Evolutionary conservation across 2,329 filamentous ascomycete species (phyloP).

Genomic region (Colletotrichum limetticola): DNA sequence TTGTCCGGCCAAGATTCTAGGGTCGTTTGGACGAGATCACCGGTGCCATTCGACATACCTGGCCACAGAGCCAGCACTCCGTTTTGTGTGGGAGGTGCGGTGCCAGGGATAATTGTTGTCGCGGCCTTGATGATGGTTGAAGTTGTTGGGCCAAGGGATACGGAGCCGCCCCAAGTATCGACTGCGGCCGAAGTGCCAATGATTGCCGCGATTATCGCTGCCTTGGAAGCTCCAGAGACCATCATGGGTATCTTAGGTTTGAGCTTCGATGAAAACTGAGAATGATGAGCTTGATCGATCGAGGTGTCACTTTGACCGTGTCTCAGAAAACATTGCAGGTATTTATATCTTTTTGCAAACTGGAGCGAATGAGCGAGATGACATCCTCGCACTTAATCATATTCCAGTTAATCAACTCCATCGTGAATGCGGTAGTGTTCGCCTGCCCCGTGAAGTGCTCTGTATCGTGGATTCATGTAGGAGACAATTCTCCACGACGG

Average conservation of each 20-base stretch:
- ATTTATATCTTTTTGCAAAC: neutral
- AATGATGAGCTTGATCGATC: neutral
- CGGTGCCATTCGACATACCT: slow-evolving; percentile 56
- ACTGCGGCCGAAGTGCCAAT: neutral
- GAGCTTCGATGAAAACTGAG: neutral
- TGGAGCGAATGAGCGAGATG: neutral
- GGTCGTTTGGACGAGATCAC: slow-evolving; percentile 53
- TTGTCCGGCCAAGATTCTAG: slow-evolving; percentile 45
- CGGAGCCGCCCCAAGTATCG: slow-evolving; percentile 18
- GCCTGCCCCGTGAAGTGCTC: neutral
- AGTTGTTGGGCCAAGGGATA: slow-evolving; percentile 26
- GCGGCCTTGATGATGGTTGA: slow-evolving; percentile 49
- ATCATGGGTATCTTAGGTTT: neutral
- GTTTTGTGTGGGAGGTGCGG: slow-evolving; percentile 48
- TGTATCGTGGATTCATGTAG: neutral
- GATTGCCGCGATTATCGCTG: neutral
- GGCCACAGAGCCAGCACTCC: slow-evolving; percentile 55
- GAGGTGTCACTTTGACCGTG: neutral
- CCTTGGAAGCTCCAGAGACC: slow-evolving; percentile 2
- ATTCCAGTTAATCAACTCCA: neutral
- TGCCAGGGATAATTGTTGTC: slow-evolving; percentile 52
- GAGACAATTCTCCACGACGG: neutral
- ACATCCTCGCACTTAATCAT: neutral
- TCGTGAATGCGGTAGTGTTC: neutral
- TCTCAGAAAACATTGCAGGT: neutral